A percentile compares a stretch with the other conserved stretches of the same genome.
Evolutionary conservation across 306 rosid species (phyloP).

Genomic region (Trifolium repens): DNA sequence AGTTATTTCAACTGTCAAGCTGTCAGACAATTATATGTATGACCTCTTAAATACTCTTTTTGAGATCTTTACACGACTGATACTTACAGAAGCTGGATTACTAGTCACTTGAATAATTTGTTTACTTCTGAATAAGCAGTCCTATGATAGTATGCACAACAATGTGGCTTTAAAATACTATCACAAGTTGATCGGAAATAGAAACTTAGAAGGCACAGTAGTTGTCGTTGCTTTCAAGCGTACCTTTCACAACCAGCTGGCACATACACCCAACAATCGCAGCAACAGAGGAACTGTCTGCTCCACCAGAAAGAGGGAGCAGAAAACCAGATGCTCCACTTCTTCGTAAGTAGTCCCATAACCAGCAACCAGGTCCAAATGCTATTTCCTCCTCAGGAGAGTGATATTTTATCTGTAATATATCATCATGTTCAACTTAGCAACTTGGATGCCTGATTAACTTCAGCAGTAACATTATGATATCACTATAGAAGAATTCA

Average conservation of each 20-base stretch:
- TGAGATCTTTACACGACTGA: background rate
- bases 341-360: conserved; percentile 97
- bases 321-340: conserved; percentile 99
- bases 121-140: conserved; percentile 27
- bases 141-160: background rate
- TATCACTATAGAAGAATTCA: conserved; percentile 4
- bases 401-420: conserved; percentile 78
- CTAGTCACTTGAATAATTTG: conserved; percentile 16
- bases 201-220: conserved; percentile 28
- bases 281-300: conserved; percentile 97
- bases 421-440: conserved; percentile 42
- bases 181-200: conserved; percentile 31
- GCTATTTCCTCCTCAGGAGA: conserved; percentile 97
- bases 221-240: conserved; percentile 19
- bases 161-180: conserved; percentile 15
- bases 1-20: background rate
- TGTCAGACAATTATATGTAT: conserved; percentile 25
- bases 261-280: conserved; percentile 98
- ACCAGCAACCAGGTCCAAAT: conserved; percentile 97
- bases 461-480: conserved; percentile 20
- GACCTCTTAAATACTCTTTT: conserved; percentile 8
- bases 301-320: conserved; percentile 99
- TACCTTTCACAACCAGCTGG: conserved; percentile 93
- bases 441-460: conserved; percentile 30
- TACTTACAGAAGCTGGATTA: conserved; percentile 18